Base-by-base conservation (phyloP, 805 yeast genomes). In the Candida schatavii region DNA sequence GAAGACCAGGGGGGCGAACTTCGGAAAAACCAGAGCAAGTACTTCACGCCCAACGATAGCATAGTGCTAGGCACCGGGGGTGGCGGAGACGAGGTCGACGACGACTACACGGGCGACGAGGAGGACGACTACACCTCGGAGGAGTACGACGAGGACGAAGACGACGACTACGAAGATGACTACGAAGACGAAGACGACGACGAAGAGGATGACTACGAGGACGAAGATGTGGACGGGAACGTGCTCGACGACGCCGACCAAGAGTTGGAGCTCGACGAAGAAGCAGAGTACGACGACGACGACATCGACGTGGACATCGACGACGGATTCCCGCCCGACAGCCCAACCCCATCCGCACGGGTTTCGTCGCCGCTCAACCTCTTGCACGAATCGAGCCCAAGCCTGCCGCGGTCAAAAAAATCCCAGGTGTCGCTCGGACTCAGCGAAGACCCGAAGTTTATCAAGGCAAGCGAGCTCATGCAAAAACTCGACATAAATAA, bases 121-220 rank as follows among this genome's bases (percentile, higher is more conserved):
- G 55, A 51, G 3, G 35, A 29, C 31, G 52, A 44, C 11, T 33
- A 26, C 3, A 19, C 38, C 17, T 11, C 11, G 31, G 55, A 48
- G 4, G 53, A 51, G 9, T 51, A 50, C 3, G 68, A 57, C 7
- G 60, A 55, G 7, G 63, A 51, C 2, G 63, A 59, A 4, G 62
- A 56, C 5, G 62, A 56, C 3, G 64, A 58, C 6, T 57, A 53
- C 7, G 62, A 58, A 4, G 56, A 59, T 18, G 58, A 56, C 15
- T 59, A 59, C 11, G 52, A 46, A 28, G 58, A 42, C 35, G 41
- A 42, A 17, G 52, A 52, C n/a, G 56, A 51, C 6, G 59, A 55
- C 17, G 63, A 59, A 7, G 64, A 61, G 5, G 70, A 62, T 17
- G 62, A 56, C 26, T 62, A 59, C 17, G 57, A 56, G 13, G 60